Conservation (phyloP, 441 rosid species). For the Brassica hybrid region DNA sequence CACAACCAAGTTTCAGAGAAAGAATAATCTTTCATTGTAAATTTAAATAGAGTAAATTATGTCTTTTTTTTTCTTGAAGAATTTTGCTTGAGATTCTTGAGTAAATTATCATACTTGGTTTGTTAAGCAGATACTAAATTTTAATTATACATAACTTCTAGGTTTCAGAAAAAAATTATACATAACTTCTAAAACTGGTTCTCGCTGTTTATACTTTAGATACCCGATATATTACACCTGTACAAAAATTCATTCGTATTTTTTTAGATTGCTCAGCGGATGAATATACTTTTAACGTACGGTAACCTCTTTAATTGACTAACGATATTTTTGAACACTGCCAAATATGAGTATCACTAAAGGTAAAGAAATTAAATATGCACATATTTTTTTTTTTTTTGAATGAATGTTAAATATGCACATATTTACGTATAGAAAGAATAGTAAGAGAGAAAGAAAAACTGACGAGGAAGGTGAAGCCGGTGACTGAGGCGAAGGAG, state of each 20-base stretch:
- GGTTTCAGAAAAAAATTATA: no score
- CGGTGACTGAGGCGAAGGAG: constrained; percentile 73
- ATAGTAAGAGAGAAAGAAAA: not conserved
- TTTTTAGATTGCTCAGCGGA: not conserved
- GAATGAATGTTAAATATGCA: not conserved
- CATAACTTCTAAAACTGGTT: not conserved
- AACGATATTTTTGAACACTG: not conserved
- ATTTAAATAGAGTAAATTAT: no score
- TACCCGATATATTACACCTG: not conserved
- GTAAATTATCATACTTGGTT: no score
- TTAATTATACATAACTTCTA: no score
- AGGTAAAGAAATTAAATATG: not conserved
- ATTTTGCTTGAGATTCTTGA: no score
- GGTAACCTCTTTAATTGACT: not conserved
- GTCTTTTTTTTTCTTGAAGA: no score
- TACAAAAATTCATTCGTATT: not conserved
- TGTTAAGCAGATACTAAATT: no score
- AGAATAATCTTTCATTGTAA: no score
- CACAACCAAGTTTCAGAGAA: no score
- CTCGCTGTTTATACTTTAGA: not conserved
- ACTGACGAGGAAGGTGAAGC: constrained; percentile 65
- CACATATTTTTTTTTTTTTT: no score
- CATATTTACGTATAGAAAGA: not conserved
- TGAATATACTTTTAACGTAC: not conserved
- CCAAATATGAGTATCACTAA: not conserved